A percentile compares a stretch with the other conserved stretches of the same genome.
phyloP scores from a whole-genome alignment of 345 rosid species.

The Gossypium stocksii region DNA sequence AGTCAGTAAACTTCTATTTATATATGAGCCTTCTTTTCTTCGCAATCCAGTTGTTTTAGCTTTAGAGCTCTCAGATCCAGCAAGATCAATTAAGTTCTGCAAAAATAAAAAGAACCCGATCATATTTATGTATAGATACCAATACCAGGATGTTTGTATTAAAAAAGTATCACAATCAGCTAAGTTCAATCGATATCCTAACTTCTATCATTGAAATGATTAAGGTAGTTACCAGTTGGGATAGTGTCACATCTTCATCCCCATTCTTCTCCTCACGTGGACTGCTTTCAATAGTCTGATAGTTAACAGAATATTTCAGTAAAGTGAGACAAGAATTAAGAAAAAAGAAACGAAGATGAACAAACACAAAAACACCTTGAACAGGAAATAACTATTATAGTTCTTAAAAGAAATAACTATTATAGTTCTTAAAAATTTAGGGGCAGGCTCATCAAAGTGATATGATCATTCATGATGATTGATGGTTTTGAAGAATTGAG shows the following conservation, averaged over 20 bases:
- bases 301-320: constrained; percentile 11
- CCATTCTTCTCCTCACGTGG: constrained; percentile 40
- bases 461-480: neutral
- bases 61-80: constrained; percentile 80
- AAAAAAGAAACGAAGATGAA: neutral
- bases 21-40: constrained; percentile 73
- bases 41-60: constrained; percentile 68
- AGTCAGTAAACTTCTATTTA: constrained; percentile 68
- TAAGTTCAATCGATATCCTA: constrained; percentile 8
- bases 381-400: neutral
- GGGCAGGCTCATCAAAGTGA: neutral
- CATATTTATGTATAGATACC: neutral
- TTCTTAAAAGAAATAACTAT: too few species aligned
- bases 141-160: neutral
- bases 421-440: neutral
- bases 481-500: neutral
- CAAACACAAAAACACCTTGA: neutral
- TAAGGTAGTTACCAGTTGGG: constrained; percentile 48
- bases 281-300: constrained; percentile 68
- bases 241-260: constrained; percentile 60
- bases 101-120: constrained; percentile 3
- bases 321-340: constrained; percentile 12
- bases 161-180: constrained; percentile 8
- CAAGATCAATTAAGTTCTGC: constrained; percentile 70
- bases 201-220: neutral